A percentile compares a stretch with the other conserved stretches of the same genome.
Evolutionary conservation across 208 protist species (phyloP).

Genomic region (Kentomonas sorsogonicus): DNA sequence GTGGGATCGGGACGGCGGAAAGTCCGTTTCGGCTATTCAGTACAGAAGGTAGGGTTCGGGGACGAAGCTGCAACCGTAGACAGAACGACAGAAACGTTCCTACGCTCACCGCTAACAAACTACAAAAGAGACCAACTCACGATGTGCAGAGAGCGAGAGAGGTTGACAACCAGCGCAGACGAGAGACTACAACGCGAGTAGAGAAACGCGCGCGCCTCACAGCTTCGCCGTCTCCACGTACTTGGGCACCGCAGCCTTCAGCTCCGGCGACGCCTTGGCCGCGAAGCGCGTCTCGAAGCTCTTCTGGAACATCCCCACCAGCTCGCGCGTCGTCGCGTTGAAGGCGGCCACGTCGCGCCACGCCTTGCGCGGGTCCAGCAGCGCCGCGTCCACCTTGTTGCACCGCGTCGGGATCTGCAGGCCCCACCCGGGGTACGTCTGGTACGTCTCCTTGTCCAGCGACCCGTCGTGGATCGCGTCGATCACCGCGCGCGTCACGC

Average conservation of each 20-base stretch:
- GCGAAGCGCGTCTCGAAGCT: constrained; percentile 91
- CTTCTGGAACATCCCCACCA: constrained; percentile 87
- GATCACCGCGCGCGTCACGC: constrained; percentile 93
- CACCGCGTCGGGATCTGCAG: constrained; percentile 80
- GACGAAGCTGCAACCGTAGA: no score
- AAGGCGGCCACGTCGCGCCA: constrained; percentile 88
- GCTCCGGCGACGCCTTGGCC: constrained; percentile 60
- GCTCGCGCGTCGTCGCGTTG: constrained; percentile 67
- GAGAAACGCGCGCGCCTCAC: constrained; percentile 24
- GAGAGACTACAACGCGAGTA: no score
- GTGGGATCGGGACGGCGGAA: no score
- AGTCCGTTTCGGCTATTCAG: no score
- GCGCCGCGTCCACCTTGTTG: constrained; percentile 65
- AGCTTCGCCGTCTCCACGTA: constrained; percentile 40
- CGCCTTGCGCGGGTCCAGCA: constrained; percentile 87
- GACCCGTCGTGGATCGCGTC: constrained; percentile 93
- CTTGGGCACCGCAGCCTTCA: constrained; percentile 82
- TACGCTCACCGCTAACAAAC: neutral
- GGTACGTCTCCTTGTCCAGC: constrained; percentile 68
- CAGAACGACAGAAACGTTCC: no score
- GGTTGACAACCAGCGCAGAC: no score
- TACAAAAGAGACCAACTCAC: no score
- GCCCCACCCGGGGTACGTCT: constrained; percentile 82
- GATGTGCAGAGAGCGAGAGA: no score
- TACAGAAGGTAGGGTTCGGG: no score